These are phyloP conservation scores for Malbranchea zuffiana DNA, from an alignment of 2,329 filamentous ascomycete species.

Conservation along the genomic window DNA sequence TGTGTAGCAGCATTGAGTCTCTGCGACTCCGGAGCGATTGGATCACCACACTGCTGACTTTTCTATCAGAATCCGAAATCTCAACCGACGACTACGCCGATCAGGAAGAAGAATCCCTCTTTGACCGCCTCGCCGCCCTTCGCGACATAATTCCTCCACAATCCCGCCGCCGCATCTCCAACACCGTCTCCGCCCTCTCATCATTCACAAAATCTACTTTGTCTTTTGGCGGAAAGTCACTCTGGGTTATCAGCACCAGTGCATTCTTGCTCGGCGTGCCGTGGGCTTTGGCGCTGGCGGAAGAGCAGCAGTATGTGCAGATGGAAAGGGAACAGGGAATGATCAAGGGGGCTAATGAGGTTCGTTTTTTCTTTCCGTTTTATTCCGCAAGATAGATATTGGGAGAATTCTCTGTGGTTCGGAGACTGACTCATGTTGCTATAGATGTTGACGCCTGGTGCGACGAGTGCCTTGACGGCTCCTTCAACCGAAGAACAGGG, in stretches of 20 bases:
- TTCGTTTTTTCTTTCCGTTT: constrained; percentile 32
- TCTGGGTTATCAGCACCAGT: constrained; percentile 85
- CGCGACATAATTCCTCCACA: constrained; percentile 67
- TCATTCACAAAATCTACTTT: constrained; percentile 37
- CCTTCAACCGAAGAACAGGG: constrained; percentile 19
- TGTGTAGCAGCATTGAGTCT: neutral
- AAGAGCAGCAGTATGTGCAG: constrained; percentile 93
- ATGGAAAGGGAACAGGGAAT: constrained; percentile 97
- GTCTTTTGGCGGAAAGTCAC: constrained; percentile 66
- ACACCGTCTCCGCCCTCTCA: constrained; percentile 41
- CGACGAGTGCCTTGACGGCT: constrained; percentile 15
- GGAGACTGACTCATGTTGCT: neutral
- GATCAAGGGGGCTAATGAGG: constrained; percentile 82
- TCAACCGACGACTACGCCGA: constrained; percentile 63
- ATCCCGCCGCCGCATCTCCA: constrained; percentile 56
- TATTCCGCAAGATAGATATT: neutral
- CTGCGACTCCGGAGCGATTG: too few relatives aligned
- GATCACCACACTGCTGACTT: neutral
- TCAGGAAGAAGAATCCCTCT: constrained; percentile 48
- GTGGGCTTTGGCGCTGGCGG: constrained; percentile 81
- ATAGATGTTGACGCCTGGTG: constrained; percentile 36
- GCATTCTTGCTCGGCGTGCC: constrained; percentile 84
- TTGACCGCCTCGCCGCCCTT: constrained; percentile 60
- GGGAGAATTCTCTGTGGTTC: too few relatives aligned
- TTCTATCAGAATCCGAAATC: constrained; percentile 60